A percentile compares a stretch with the other conserved stretches of the same genome.
These are phyloP conservation scores for Beta macrorhiza DNA, from an alignment of 179 eudicot genomes.

Conservation along the genomic window DNA sequence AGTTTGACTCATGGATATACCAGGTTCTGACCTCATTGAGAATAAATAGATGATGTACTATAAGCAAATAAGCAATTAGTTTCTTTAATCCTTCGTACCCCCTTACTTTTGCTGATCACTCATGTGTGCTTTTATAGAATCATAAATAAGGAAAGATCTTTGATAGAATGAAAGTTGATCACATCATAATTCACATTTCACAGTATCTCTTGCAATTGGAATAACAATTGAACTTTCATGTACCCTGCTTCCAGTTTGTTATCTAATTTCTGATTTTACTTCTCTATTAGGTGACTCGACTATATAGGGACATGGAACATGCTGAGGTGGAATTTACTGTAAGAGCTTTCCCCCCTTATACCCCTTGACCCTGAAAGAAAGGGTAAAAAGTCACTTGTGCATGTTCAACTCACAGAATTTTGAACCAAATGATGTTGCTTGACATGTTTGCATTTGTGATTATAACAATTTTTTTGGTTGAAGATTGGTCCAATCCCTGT, in stretches of 20 bases:
- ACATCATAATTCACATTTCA: background rate
- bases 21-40: slow-evolving; percentile 48
- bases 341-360: slow-evolving; percentile 21
- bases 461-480: slow-evolving; percentile 16
- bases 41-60: background rate
- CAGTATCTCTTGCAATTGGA: background rate
- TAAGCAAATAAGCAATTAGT: background rate
- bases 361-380: background rate
- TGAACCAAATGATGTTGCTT: background rate
- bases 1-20: slow-evolving; percentile 69
- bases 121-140: background rate
- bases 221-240: background rate
- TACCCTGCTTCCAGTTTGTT: background rate
- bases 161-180: background rate
- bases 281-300: slow-evolving; percentile 56
- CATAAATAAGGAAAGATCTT: background rate
- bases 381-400: slow-evolving; percentile 4
- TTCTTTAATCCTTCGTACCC: background rate
- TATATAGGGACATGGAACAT: slow-evolving; percentile 80
- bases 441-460: background rate
- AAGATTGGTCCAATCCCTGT: slow-evolving; percentile 85
- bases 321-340: slow-evolving; percentile 90
- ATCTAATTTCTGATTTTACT: background rate
- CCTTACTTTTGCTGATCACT: background rate
- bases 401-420: background rate